Base-by-base conservation (phyloP, 1,284 basidiomycete species). In the Paramarasmius palmivorus region DNA sequence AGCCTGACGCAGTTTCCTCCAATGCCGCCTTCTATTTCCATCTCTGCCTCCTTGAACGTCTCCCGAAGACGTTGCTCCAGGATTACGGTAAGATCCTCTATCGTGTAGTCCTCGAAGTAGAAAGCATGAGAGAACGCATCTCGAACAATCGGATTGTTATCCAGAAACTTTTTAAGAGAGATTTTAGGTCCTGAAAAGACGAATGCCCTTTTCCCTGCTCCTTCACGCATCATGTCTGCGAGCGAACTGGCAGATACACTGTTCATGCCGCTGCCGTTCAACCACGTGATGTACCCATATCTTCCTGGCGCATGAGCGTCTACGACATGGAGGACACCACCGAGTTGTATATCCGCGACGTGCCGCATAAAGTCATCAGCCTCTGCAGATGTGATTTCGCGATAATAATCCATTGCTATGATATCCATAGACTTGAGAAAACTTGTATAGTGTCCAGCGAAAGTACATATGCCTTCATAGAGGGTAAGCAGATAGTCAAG, bases 151-250 rank as follows among this genome's bases (percentile, higher is more conserved):
- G 86, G 84, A 57, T 88, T 88, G 60, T 86, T 83, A 54, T 86
- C 83, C 57, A 88, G 87, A 67, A 88, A 88, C 52, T 74, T 81
- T 59, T 88, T 86, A 86, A 88, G 87, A 64, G 88, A 71, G 52
- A 78, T 82, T 64, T 72, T 78, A 63, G 88, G 88, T 0, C 85
- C 85, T 0, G 86, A 86, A 5, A 88, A 69, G 57, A 88, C 81
- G 67, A 88, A 88, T 2, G 86, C 81, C 15, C 86, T 59, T 12
- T 71, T 79, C 6, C 84, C 86, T 3, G 82, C 72, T 23, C 76
- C 74, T 63, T 87, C 86, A 59, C 87, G 84, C 83, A 88, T 88
- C 64, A 87, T 83, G 0, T 83, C 82, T 1, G 87, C 73, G 0
- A 88, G 73, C 59, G 80, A 86, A 58, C 88, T 84, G 12, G 44